Evolutionary conservation across 495 filamentous ascomycete species (phyloP).

Genomic region (Tuber magnatum): DNA sequence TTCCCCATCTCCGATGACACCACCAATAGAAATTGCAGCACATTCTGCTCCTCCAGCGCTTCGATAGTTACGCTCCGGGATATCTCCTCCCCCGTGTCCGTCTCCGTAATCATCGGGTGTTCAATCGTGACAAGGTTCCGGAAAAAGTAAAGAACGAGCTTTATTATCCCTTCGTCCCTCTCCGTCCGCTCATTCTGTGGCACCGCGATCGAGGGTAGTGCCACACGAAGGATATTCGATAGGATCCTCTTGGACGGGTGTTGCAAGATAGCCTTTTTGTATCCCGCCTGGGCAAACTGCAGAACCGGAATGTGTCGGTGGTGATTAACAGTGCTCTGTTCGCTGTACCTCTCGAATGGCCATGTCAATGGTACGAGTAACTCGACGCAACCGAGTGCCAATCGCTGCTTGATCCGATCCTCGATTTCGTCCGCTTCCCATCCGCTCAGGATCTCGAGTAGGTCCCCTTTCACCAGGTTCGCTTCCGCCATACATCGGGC

Average conservation of each 20-base stretch:
- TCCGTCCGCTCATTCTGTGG: slow-evolving; percentile 64
- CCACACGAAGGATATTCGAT: slow-evolving; percentile 67
- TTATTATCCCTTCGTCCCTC: slow-evolving; percentile 89
- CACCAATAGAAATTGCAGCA: slow-evolving; percentile 73
- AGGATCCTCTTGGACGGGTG: slow-evolving; percentile 69
- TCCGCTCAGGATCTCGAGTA: slow-evolving; percentile 76
- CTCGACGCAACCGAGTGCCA: slow-evolving; percentile 82
- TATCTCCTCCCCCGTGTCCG: slow-evolving; percentile 56
- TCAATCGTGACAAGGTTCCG: slow-evolving; percentile 81
- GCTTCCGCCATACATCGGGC: slow-evolving; percentile 86
- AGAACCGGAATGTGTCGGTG: slow-evolving; percentile 83
- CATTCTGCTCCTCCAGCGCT: slow-evolving; percentile 81
- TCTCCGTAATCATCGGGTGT: slow-evolving; percentile 56
- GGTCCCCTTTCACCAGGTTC: slow-evolving; percentile 82
- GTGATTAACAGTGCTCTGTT: slow-evolving; percentile 84
- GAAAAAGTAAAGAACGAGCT: slow-evolving; percentile 78
- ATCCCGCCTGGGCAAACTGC: slow-evolving; percentile 74
- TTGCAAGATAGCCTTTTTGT: slow-evolving; percentile 82
- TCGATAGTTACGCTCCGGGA: slow-evolving; percentile 81
- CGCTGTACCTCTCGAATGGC: slow-evolving; percentile 72
- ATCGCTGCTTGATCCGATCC: slow-evolving; percentile 65
- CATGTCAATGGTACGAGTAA: slow-evolving; percentile 91
- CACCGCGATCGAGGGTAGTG: slow-evolving; percentile 78
- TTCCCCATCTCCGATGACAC: slow-evolving; percentile 85
- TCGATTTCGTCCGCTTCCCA: slow-evolving; percentile 61